Base-by-base conservation (phyloP, 495 filamentous ascomycete genomes). In the Penicillium angulare region DNA sequence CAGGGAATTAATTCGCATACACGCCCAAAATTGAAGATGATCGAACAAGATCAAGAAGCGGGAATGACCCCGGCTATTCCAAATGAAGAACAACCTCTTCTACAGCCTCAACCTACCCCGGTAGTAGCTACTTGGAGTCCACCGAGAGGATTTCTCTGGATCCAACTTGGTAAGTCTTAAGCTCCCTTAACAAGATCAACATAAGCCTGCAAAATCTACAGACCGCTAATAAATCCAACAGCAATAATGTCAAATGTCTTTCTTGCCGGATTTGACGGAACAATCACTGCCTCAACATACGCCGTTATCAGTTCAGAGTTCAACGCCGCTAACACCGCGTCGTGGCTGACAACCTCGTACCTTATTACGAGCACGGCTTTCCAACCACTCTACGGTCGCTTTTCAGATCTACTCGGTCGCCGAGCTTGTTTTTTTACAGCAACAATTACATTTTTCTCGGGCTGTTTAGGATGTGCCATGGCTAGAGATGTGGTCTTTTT, bases 241-340 rank as follows among this genome's bases (percentile, higher is more conserved):
- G 79, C 80, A 8, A 83, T 85, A 56, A 82, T 86, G 74, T 74
- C 80, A 20, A 85, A 85, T 41, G 81, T 86, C 3, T 86, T 87
- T 42, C 74, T 87, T 10, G 76, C 78, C 24, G 84, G 81, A 7
- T 85, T 86, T 53, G 83, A 86, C 52, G 78, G 81, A 10, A 87
- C 82, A 16, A 86, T 86, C 58, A 86, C 82, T 1, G 82, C 82
- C 0, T 77, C 82, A 8, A 86, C 82, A 3, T 86, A 86, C 45
- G 81, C 81, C 7, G 69, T 85, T 13, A 87, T 87, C 58, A 81
- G 78, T 55, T 88, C 86, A 23, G 83, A 87, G 51, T 88, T 88
- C 65, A 74, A 81, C 33, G 79, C 76, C n/a, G 71, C 86, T 13
- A 75, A 74, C 7, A 76, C 79, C 29, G 81, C 81, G 2, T 82